Conservation (phyloP, 2,329 filamentous ascomycete species). For the Paraphaeosphaeria minitans region DNA sequence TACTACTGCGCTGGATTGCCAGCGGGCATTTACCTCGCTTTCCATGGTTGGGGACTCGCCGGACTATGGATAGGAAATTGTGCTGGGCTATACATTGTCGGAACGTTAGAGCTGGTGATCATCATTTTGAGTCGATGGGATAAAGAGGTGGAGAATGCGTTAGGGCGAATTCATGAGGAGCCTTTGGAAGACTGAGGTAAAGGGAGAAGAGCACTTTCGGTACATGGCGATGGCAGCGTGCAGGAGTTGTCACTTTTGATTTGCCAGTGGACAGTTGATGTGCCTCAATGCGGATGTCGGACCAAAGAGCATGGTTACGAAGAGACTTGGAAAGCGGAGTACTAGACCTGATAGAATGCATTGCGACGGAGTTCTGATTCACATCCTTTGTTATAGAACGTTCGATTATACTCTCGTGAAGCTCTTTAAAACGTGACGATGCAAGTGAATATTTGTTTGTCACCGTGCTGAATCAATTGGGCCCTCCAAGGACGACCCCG, state of each 20-base stretch:
- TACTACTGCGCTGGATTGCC: constrained; percentile 85
- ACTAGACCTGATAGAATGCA: too few species aligned
- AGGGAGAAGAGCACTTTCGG: not conserved
- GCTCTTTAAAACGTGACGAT: too few species aligned
- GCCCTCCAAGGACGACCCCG: too few species aligned
- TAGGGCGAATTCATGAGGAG: not conserved
- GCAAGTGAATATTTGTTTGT: too few species aligned
- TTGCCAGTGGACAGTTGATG: too few species aligned
- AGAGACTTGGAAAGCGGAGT: too few species aligned
- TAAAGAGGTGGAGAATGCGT: constrained; percentile 4
- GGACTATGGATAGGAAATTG: constrained; percentile 87
- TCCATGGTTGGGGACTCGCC: constrained; percentile 80
- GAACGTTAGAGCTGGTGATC: constrained; percentile 39
- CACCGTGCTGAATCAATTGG: too few species aligned
- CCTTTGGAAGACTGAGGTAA: not conserved
- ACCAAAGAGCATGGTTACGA: too few species aligned
- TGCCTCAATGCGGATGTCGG: too few species aligned
- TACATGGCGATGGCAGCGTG: not conserved
- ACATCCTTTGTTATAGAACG: too few species aligned
- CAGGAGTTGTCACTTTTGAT: not conserved
- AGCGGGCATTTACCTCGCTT: constrained; percentile 81
- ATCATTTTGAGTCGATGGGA: constrained; percentile 8
- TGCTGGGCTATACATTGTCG: constrained; percentile 73
- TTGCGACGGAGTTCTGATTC: too few species aligned
- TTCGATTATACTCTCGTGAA: too few species aligned